Evolutionary conservation across 805 yeast species (phyloP), one percentile per base, ranked within the genome.

Genomic region (Yarrowia sp.): DNA sequence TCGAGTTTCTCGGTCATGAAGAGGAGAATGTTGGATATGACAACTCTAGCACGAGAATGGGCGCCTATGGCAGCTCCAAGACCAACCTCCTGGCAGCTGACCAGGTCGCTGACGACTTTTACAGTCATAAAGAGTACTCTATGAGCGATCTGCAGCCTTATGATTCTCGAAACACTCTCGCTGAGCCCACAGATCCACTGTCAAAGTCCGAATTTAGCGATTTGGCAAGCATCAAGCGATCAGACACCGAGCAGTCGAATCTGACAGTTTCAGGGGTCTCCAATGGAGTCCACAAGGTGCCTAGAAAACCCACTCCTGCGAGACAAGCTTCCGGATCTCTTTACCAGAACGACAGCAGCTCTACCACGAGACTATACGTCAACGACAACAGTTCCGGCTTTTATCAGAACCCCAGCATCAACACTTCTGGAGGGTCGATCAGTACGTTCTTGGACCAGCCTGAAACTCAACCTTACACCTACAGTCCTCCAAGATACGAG

Each of bases 1-100:
- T 74, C 30, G 64, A 65, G 10, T 60, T 60, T 17, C n/a, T n/a
- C 49, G 49, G 49, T 7, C 8, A 40, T 5, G 56, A 50, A 17
- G 56, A 50, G 20, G 39, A 24, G 36, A 30, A n/a, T 4, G 15
- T 34, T 33, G 55, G 55, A 2, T n/a, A 33, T 30, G n/a, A 13
- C 7, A 2, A 34, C 42, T 13, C 42, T n/a, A 34, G n/a, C 12
- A 8, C 40, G n/a, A 24, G 33, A 13, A 10, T 47, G 52, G 20
- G 19, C 4, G 38, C 56, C 13, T 50, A 50, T 8, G 56, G 42
- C 17, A 36, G 56, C n/a, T 55, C 46, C 15, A 39, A 55, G 12
- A 58, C 64, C 15, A 58, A 58, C 39, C 15, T 58, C 40, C 24
- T 58, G 40, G 39, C 49, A 0, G 17, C 33, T 5, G 64, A 58